Percentiles rank a stretch among this genome's conserved stretches.
Evolutionary conservation across 768 basidiomycete genomes (phyloP).

Genomic region (Boletus rubropictus): DNA sequence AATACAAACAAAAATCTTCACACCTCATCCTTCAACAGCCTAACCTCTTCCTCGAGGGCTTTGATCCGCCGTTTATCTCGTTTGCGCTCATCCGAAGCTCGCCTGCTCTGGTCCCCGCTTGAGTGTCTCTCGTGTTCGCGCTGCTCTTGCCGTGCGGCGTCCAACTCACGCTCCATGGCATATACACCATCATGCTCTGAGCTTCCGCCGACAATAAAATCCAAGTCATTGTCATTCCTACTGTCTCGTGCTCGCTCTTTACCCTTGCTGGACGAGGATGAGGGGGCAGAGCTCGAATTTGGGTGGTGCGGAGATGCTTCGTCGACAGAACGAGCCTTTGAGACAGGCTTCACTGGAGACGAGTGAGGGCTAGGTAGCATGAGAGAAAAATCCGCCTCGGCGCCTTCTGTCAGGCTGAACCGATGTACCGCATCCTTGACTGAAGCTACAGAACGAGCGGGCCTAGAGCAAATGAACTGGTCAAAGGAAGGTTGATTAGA

Average conservation of each 20-base stretch:
- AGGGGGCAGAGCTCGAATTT: neutral
- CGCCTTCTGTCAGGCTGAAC: slow-evolving; percentile 39
- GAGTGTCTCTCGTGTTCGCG: slow-evolving; percentile 37
- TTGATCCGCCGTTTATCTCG: slow-evolving; percentile 59
- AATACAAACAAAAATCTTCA: neutral
- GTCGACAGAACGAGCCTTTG: slow-evolving; percentile 24
- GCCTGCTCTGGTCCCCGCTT: slow-evolving; percentile 32
- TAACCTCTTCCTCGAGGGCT: slow-evolving; percentile 62
- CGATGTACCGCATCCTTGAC: slow-evolving; percentile 46
- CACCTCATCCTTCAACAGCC: slow-evolving; percentile 53
- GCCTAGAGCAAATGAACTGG: slow-evolving; percentile 28
- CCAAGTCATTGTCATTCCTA: slow-evolving; percentile 22
- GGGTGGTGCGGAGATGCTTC: slow-evolving; percentile 9
- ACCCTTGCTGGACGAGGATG: slow-evolving; percentile 33
- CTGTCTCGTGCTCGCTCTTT: slow-evolving; percentile 39
- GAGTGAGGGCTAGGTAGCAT: slow-evolving; percentile 41
- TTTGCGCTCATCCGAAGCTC: slow-evolving; percentile 37
- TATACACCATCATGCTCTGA: slow-evolving; percentile 44
- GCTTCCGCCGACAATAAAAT: slow-evolving; percentile 33
- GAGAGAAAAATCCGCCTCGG: slow-evolving; percentile 47
- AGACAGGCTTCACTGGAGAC: slow-evolving; percentile 28
- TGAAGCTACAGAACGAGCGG: slow-evolving; percentile 33
- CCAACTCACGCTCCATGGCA: slow-evolving; percentile 60
- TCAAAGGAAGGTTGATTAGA: slow-evolving; percentile 5
- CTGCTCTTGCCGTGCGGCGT: slow-evolving; percentile 50